Conservation (phyloP, 495 filamentous ascomycete species). For the Talaromyces liani region DNA sequence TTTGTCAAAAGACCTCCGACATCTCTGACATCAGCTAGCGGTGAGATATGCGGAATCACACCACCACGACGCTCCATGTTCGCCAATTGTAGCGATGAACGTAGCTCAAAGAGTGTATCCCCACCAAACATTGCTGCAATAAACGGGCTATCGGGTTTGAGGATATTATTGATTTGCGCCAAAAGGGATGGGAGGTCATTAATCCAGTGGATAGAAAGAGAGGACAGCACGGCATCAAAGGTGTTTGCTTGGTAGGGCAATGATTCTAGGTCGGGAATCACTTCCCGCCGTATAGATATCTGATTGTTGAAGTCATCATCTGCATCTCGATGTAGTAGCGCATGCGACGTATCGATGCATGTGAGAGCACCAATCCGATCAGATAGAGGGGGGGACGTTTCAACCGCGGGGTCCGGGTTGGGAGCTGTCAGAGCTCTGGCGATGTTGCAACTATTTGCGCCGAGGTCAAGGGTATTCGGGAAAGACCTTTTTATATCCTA, state of each 20-base stretch:
- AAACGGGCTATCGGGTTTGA: conserved; percentile 89
- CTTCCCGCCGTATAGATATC: conserved; percentile 61
- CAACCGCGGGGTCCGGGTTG: conserved; percentile 50
- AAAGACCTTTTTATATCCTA: conserved; percentile 90
- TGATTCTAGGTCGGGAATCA: conserved; percentile 59
- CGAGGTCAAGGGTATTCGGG: conserved; percentile 81
- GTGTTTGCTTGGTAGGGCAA: conserved; percentile 69
- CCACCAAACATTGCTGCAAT: conserved; percentile 95
- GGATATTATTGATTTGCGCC: conserved; percentile 66
- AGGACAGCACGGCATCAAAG: conserved; percentile 86
- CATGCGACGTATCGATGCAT: conserved; percentile 70
- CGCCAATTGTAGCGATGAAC: conserved; percentile 87
- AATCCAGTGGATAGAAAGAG: conserved; percentile 90
- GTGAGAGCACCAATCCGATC: conserved; percentile 62
- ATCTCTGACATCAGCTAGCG: conserved; percentile 86
- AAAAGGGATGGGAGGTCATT: conserved; percentile 88
- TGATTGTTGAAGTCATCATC: conserved; percentile 66
- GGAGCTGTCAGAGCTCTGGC: conserved; percentile 68
- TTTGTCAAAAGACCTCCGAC: conserved; percentile 78
- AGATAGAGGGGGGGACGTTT: conserved; percentile 52
- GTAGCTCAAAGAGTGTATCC: conserved; percentile 88
- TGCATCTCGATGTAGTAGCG: conserved; percentile 76
- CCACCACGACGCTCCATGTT: conserved; percentile 84
- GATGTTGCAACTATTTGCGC: conserved; percentile 93
- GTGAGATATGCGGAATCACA: conserved; percentile 78